phyloP scores from a whole-genome alignment of 139 green algal species.

The Spirogloea muscicola region DNA sequence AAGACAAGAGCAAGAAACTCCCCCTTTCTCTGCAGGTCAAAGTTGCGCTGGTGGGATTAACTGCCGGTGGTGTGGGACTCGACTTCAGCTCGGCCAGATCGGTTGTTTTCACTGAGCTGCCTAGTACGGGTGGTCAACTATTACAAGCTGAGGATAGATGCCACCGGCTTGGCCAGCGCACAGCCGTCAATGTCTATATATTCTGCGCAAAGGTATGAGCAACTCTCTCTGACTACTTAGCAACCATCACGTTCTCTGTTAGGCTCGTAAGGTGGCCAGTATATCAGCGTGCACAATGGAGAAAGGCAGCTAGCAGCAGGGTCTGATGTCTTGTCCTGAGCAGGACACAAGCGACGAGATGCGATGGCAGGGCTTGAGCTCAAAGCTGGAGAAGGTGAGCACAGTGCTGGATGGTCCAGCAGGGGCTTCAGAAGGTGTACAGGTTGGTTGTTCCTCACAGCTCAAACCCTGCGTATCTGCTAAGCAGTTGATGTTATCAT shows the following conservation, averaged over 20 bases:
- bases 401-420: slow-evolving; percentile 11
- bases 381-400: slow-evolving; percentile 15
- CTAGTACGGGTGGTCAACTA: slow-evolving; percentile 17
- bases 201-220: slow-evolving; percentile 42
- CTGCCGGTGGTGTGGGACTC: slow-evolving; percentile 81
- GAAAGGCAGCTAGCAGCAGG: too few relatives aligned
- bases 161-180: slow-evolving; percentile 28
- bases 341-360: slow-evolving; percentile 38
- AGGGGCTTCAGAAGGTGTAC: neutral
- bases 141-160: slow-evolving; percentile 35
- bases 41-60: slow-evolving; percentile 85
- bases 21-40: slow-evolving; percentile 57
- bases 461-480: too few relatives aligned
- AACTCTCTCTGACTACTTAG: neutral
- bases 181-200: slow-evolving; percentile 38
- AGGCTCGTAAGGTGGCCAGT: too few relatives aligned
- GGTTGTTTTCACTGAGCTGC: slow-evolving; percentile 89
- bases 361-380: slow-evolving; percentile 30
- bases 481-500: too few relatives aligned
- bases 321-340: too few relatives aligned
- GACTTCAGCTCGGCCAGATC: slow-evolving; percentile 78
- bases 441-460: neutral
- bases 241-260: neutral
- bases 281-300: too few relatives aligned
- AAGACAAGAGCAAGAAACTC: too few relatives aligned